Evolutionary conservation across 2,329 filamentous ascomycete species (phyloP).

Genomic region (Diatrype stigma): DNA sequence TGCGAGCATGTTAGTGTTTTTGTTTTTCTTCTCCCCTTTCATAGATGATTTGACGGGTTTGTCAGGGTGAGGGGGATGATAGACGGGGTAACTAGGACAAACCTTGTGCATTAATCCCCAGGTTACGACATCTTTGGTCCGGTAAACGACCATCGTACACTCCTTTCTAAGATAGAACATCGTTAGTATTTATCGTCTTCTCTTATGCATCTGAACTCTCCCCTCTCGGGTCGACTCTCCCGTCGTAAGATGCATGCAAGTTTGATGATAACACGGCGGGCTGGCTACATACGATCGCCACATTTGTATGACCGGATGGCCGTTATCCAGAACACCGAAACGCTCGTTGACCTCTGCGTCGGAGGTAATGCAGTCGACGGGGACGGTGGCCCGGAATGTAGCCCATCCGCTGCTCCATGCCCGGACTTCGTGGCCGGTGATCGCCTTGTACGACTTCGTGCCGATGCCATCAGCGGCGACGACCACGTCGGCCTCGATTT

Average conservation of each 20-base stretch:
- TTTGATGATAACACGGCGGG: no score
- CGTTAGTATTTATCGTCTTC: no score
- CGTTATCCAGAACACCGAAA: neutral
- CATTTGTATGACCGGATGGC: neutral
- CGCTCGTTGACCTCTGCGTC: slow-evolving; percentile 1
- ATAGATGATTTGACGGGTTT: no score
- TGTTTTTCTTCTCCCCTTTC: neutral
- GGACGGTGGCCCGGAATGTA: slow-evolving; percentile 17
- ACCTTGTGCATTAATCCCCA: slow-evolving; percentile 1
- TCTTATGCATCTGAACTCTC: no score
- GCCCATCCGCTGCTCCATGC: slow-evolving; percentile 21
- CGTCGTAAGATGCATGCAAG: no score
- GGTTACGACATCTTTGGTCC: neutral
- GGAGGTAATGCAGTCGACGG: slow-evolving; percentile 2
- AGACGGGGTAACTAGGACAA: neutral
- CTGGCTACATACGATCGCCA: slow-evolving; percentile 1
- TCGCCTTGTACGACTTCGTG: slow-evolving; percentile 18
- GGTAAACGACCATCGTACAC: neutral
- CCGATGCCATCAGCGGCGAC: slow-evolving; percentile 28
- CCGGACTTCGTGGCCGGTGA: slow-evolving; percentile 13
- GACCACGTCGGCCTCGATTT: slow-evolving; percentile 21
- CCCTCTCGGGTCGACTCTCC: no score
- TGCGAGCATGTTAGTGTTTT: neutral
- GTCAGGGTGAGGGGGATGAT: no score
- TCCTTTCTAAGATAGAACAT: no score